phyloP scores from a whole-genome alignment of 176 grass and related monocot species.

The Triticum dicoccoides region DNA sequence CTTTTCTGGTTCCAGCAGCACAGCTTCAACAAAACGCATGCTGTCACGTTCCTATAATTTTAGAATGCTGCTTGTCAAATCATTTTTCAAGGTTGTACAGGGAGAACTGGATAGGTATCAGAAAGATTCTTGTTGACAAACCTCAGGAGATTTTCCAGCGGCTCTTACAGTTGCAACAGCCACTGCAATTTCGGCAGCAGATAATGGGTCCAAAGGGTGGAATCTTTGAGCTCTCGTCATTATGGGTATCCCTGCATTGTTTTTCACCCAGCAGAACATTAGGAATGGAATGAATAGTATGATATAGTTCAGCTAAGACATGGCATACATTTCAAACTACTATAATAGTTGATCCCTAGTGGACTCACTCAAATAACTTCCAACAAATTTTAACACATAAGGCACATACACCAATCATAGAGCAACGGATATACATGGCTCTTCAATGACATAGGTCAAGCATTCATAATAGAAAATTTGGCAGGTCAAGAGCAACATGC shows the following conservation, averaged over 20 bases:
- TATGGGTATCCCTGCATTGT: constrained; percentile 83
- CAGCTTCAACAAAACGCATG: constrained; percentile 98
- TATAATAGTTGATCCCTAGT: neutral
- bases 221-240: constrained; percentile 94
- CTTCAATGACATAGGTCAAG: neutral
- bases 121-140: constrained; percentile 13
- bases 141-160: constrained; percentile 96
- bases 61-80: constrained; percentile 11
- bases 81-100: neutral
- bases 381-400: neutral
- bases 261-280: constrained; percentile 12
- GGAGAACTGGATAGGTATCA: neutral
- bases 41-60: constrained; percentile 75
- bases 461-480: constrained; percentile 9
- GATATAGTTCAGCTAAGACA: neutral
- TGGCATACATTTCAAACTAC: neutral
- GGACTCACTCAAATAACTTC: neutral
- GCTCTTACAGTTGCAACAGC: constrained; percentile 95
- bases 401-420: neutral
- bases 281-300: neutral
- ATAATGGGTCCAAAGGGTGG: constrained; percentile 96
- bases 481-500: neutral
- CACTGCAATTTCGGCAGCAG: constrained; percentile 98
- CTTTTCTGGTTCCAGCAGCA: constrained; percentile 95
- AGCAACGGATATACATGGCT: neutral